These are phyloP conservation scores for Eimeria acervulina DNA, from an alignment of 169 alveolate genomes.

Conservation along the genomic window DNA sequence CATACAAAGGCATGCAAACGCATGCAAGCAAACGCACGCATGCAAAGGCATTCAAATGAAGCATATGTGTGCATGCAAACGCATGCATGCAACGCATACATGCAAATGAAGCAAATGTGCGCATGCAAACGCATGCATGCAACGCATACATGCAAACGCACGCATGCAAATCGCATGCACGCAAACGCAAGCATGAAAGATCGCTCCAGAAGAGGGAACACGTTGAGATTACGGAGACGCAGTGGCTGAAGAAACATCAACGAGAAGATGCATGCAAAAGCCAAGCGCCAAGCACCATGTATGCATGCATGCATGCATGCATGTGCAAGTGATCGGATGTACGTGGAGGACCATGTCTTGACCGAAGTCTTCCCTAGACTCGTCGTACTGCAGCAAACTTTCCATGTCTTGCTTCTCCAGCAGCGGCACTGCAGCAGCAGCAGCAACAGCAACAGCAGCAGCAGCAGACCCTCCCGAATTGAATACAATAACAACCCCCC, in stretches of 20 bases:
- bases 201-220: neutral
- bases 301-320: constrained; percentile 4
- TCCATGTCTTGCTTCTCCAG: constrained; percentile 16
- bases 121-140: too few relatives aligned
- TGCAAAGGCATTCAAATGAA: too few relatives aligned
- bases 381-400: constrained; percentile 66
- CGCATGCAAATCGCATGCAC: neutral
- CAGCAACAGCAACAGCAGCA: constrained; percentile 34
- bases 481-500: neutral
- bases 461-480: neutral
- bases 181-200: neutral
- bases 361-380: constrained; percentile 33
- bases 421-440: constrained; percentile 63
- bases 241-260: too few relatives aligned
- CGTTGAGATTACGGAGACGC: too few relatives aligned
- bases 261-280: too few relatives aligned
- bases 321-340: constrained; percentile 11
- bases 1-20: too few relatives aligned
- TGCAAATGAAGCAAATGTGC: too few relatives aligned
- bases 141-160: neutral
- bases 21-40: too few relatives aligned
- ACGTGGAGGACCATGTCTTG: constrained; percentile 64
- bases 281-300: too few relatives aligned
- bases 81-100: too few relatives aligned
- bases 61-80: neutral